phyloP scores from a whole-genome alignment of 768 basidiomycete genomes.

The Rhodotorula kratochvilovae region DNA sequence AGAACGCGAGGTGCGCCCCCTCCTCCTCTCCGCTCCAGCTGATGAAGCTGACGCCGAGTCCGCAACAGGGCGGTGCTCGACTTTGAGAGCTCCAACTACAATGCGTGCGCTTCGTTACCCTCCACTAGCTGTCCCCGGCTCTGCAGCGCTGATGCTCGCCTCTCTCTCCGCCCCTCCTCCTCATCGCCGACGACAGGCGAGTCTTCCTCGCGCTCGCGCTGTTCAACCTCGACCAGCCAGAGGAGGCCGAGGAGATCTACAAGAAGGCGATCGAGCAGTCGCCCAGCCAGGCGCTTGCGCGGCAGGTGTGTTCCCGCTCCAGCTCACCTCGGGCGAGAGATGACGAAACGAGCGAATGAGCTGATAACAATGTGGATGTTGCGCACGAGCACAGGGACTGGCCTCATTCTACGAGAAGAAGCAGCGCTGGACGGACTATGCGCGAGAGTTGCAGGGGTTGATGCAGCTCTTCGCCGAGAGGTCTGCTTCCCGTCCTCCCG shows the following conservation, averaged over 20 bases:
- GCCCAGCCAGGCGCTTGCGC: slow-evolving; percentile 65
- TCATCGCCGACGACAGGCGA: slow-evolving; percentile 54
- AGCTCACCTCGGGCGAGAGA: not conserved
- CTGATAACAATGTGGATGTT: not conserved
- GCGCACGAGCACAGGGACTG: slow-evolving; percentile 57
- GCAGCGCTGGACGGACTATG: slow-evolving; percentile 59
- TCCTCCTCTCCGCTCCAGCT: not conserved
- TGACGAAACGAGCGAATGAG: not conserved
- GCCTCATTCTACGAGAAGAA: slow-evolving; percentile 66
- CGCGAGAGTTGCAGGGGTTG: slow-evolving; percentile 57
- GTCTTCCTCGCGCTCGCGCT: slow-evolving; percentile 79
- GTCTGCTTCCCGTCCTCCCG: slow-evolving; percentile 51
- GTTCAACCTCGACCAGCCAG: slow-evolving; percentile 65
- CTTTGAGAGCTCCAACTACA: slow-evolving; percentile 72
- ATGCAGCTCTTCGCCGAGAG: slow-evolving; percentile 58
- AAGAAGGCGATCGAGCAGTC: slow-evolving; percentile 67
- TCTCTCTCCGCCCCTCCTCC: not conserved
- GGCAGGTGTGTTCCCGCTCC: not conserved
- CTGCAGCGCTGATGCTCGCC: not conserved
- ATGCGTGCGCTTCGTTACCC: slow-evolving; percentile 59
- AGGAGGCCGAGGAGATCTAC: slow-evolving; percentile 81
- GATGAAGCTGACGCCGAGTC: slow-evolving; percentile 44
- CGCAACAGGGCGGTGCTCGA: slow-evolving; percentile 41
- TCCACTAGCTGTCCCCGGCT: not conserved
- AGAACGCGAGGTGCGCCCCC: slow-evolving; percentile 59